A percentile compares a stretch with the other conserved stretches of the same genome.
phyloP scores from a whole-genome alignment of 2,329 filamentous ascomycete species.

The Trichoderma asperellum region DNA sequence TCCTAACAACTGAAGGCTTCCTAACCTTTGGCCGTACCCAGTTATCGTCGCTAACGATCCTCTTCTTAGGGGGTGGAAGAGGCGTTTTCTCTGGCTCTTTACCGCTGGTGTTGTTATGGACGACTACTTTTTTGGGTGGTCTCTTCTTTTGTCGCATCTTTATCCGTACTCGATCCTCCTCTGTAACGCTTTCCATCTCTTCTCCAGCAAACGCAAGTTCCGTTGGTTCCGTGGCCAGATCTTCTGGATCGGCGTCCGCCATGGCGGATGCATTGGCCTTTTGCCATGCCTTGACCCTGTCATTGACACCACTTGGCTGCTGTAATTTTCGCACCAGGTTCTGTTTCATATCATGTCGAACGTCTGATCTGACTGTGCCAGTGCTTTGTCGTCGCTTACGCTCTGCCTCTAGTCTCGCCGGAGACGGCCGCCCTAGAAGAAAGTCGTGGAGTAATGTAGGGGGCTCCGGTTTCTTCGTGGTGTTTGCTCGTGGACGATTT shows the following conservation, averaged over 20 bases:
- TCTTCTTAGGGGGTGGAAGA: constrained; percentile 74
- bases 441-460: constrained; percentile 60
- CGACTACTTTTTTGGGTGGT: constrained; percentile 36
- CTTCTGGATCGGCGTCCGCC: constrained; percentile 54
- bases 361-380: constrained; percentile 60
- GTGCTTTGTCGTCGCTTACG: constrained; percentile 60
- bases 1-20: constrained; percentile 55
- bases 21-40: constrained; percentile 71
- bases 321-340: constrained; percentile 62
- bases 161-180: constrained; percentile 63
- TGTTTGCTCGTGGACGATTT: constrained; percentile 41
- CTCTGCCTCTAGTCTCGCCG: constrained; percentile 58
- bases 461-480: constrained; percentile 45
- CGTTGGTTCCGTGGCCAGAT: constrained; percentile 60
- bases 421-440: constrained; percentile 59
- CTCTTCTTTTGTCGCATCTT: constrained; percentile 55
- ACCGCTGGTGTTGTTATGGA: constrained; percentile 26
- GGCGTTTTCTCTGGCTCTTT: constrained; percentile 40
- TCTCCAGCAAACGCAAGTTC: constrained; percentile 65
- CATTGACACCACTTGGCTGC: constrained; percentile 70
- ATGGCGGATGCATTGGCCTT: constrained; percentile 72
- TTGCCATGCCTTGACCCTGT: constrained; percentile 85
- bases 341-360: constrained; percentile 59
- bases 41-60: constrained; percentile 90
- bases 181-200: constrained; percentile 60